Conservation (phyloP, 805 yeast genomes). For the Candida arabinofermentans region DNA sequence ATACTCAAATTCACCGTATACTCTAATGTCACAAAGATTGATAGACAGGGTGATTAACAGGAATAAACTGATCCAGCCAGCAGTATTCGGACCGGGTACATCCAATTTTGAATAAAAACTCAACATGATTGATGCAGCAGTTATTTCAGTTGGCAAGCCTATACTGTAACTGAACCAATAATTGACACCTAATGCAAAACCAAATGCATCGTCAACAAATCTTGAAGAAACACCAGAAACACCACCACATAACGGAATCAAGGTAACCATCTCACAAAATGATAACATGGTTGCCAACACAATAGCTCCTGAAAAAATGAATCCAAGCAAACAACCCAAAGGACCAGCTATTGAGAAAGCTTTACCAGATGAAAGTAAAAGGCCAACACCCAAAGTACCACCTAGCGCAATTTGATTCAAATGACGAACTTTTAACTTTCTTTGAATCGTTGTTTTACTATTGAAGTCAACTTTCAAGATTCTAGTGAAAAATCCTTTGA, state of each 20-base stretch:
- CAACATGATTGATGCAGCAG: slow-evolving; percentile 75
- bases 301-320: slow-evolving; percentile 56
- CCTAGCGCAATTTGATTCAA: slow-evolving; percentile 76
- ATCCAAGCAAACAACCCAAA: slow-evolving; percentile 68
- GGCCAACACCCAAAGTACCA: slow-evolving; percentile 76
- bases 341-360: slow-evolving; percentile 76
- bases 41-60: slow-evolving; percentile 41
- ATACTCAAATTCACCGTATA: slow-evolving; percentile 74
- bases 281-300: slow-evolving; percentile 68
- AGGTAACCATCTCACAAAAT: slow-evolving; percentile 77
- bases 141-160: slow-evolving; percentile 75
- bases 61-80: slow-evolving; percentile 66
- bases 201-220: slow-evolving; percentile 75
- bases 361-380: slow-evolving; percentile 66
- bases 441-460: slow-evolving; percentile 38
- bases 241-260: slow-evolving; percentile 76
- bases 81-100: slow-evolving; percentile 49
- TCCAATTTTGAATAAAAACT: slow-evolving; percentile 58
- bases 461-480: slow-evolving; percentile 12
- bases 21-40: slow-evolving; percentile 64
- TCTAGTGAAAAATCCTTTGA: neutral
- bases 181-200: slow-evolving; percentile 67
- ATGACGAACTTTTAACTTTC: slow-evolving; percentile 62
- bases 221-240: slow-evolving; percentile 71
- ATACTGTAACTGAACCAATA: slow-evolving; percentile 72